phyloP scores from a whole-genome alignment of 2,329 filamentous ascomycete species.

The Gnomoniopsis sp. region DNA sequence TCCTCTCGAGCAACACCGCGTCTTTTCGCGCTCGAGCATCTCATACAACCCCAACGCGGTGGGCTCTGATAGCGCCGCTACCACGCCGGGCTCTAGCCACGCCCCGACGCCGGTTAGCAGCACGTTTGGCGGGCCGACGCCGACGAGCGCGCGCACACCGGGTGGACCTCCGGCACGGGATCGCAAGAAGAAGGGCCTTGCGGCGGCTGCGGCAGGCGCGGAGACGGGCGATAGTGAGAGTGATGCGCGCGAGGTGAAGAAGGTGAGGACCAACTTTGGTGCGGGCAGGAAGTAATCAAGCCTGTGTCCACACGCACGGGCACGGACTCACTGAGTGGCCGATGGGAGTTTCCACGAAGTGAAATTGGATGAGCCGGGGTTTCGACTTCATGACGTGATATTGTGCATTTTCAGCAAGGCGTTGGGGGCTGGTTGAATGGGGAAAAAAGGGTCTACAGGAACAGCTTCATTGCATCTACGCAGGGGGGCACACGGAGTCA shows the following conservation, averaged over 20 bases:
- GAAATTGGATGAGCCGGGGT: neutral
- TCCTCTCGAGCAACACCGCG: constrained; percentile 66
- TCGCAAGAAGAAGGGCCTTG: constrained; percentile 49
- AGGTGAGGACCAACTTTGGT: constrained; percentile 58
- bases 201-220: constrained; percentile 25
- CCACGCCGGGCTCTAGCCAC: constrained; percentile 34
- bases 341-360: neutral
- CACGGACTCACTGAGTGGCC: neutral
- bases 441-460: neutral
- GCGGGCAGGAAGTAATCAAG: constrained; percentile 41
- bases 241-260: constrained; percentile 49
- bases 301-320: neutral
- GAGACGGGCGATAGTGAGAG: constrained; percentile 54
- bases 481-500: neutral
- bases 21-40: constrained; percentile 67
- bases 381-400: neutral
- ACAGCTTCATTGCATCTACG: neutral
- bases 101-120: constrained; percentile 55
- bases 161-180: constrained; percentile 30
- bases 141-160: constrained; percentile 40
- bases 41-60: constrained; percentile 48
- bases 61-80: constrained; percentile 7
- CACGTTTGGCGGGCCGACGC: constrained; percentile 47
- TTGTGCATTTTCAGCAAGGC: neutral
- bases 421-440: neutral